These are phyloP conservation scores for Mitragyna speciosa DNA, from an alignment of 257 asterid genomes.

Conservation along the genomic window DNA sequence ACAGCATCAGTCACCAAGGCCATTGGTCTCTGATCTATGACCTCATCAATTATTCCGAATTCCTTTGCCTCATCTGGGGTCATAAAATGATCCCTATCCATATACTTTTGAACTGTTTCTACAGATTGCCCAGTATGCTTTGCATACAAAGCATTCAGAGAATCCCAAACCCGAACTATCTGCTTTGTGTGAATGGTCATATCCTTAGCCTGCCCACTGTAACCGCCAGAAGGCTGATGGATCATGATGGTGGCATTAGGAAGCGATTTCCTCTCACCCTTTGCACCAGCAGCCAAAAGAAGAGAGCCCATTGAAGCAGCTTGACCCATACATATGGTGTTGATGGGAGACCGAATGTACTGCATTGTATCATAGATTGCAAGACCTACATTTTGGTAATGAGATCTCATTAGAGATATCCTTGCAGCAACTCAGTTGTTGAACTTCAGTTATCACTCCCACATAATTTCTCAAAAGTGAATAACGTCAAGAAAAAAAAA, in stretches of 20 bases:
- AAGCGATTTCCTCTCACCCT: slow-evolving; percentile 82
- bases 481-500: neutral
- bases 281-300: slow-evolving; percentile 92
- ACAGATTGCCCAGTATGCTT: slow-evolving; percentile 86
- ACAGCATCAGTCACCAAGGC: slow-evolving; percentile 69
- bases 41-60: slow-evolving; percentile 91
- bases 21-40: slow-evolving; percentile 74
- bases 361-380: slow-evolving; percentile 97
- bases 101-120: slow-evolving; percentile 59
- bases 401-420: neutral
- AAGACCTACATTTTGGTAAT: slow-evolving; percentile 50
- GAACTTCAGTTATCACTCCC: neutral
- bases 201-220: slow-evolving; percentile 91
- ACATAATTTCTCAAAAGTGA: neutral
- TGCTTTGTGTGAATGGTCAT: slow-evolving; percentile 82
- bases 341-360: slow-evolving; percentile 84
- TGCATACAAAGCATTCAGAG: slow-evolving; percentile 64
- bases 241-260: slow-evolving; percentile 92
- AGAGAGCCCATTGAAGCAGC: slow-evolving; percentile 99
- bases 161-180: slow-evolving; percentile 82
- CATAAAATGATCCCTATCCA: slow-evolving; percentile 94
- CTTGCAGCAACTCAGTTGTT: neutral
- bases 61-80: slow-evolving; percentile 92
- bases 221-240: slow-evolving; percentile 96
- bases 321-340: slow-evolving; percentile 87